phyloP scores from a whole-genome alignment of 169 alveolate species.

The Amoebophrya sp. region DNA sequence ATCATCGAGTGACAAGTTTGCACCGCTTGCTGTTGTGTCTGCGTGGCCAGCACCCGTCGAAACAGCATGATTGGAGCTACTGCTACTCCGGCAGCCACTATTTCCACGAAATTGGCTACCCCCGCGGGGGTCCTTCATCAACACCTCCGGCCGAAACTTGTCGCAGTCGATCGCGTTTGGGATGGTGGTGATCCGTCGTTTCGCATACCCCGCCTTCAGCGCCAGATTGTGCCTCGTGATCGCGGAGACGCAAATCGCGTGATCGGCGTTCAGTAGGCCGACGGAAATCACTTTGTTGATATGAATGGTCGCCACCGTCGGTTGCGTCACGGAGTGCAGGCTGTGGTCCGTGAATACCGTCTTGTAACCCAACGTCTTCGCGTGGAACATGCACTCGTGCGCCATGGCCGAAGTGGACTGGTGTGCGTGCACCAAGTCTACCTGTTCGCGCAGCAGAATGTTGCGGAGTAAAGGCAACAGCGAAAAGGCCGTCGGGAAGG shows the following conservation, averaged over 20 bases:
- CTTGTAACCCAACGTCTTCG: conserved; percentile 55
- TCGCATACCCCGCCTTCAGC: conserved; percentile 65
- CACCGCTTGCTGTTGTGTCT: no score
- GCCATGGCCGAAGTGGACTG: conserved; percentile 70
- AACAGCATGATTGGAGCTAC: no score
- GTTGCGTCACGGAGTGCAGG: conserved; percentile 87
- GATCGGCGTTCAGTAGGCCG: conserved; percentile 51
- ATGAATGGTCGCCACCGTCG: conserved; percentile 76
- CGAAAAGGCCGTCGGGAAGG: conserved; percentile 28
- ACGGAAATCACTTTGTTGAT: conserved; percentile 53
- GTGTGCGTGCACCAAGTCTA: conserved; percentile 82
- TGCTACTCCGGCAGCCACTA: no score
- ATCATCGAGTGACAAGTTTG: no score
- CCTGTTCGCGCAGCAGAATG: conserved; percentile 82
- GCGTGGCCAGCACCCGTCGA: no score
- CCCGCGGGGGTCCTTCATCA: no score
- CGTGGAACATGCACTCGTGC: conserved; percentile 62
- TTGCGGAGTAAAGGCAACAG: conserved; percentile 70
- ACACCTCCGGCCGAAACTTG: background rate
- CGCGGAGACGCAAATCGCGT: conserved; percentile 76
- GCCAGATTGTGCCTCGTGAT: conserved; percentile 80
- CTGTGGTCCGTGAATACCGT: conserved; percentile 89
- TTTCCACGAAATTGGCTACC: no score
- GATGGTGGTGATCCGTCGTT: background rate
- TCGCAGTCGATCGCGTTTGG: background rate